phyloP scores from a whole-genome alignment of 2,329 filamentous ascomycete genomes.

The Talaromyces pinophilus region DNA sequence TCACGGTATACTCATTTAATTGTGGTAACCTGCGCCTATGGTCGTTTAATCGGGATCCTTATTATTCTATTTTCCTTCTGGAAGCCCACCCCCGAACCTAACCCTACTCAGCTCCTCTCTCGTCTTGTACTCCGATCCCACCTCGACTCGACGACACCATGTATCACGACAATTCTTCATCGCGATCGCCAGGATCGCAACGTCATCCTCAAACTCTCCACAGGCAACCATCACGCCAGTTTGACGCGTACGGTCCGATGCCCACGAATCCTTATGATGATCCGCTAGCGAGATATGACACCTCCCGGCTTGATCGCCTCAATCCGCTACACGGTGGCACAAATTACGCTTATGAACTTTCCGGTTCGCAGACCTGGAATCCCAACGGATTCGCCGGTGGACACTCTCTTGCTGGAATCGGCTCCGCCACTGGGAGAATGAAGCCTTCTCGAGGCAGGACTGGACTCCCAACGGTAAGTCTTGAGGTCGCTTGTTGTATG shows the following conservation, averaged over 20 bases:
- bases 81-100: neutral
- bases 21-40: slow-evolving; percentile 23
- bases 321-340: slow-evolving; percentile 60
- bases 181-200: slow-evolving; percentile 73
- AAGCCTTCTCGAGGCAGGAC: slow-evolving; percentile 59
- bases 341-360: slow-evolving; percentile 68
- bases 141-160: slow-evolving; percentile 30
- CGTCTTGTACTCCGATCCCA: neutral
- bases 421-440: slow-evolving; percentile 57
- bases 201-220: slow-evolving; percentile 66
- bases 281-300: slow-evolving; percentile 59
- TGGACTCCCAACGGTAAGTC: slow-evolving; percentile 72
- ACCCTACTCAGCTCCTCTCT: neutral
- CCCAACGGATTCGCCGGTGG: slow-evolving; percentile 70
- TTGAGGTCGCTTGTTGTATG: neutral
- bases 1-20: slow-evolving; percentile 17
- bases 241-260: slow-evolving; percentile 71
- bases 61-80: neutral
- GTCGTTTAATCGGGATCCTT: slow-evolving; percentile 12
- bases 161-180: slow-evolving; percentile 71
- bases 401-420: slow-evolving; percentile 64
- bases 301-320: slow-evolving; percentile 57
- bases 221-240: slow-evolving; percentile 73
- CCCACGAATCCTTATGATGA: slow-evolving; percentile 72
- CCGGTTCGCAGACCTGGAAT: slow-evolving; percentile 75